Percentiles rank a stretch among this genome's conserved stretches.
Evolutionary conservation across 2,329 filamentous ascomycete species (phyloP).

Genomic region (Colletotrichum eremochloae): DNA sequence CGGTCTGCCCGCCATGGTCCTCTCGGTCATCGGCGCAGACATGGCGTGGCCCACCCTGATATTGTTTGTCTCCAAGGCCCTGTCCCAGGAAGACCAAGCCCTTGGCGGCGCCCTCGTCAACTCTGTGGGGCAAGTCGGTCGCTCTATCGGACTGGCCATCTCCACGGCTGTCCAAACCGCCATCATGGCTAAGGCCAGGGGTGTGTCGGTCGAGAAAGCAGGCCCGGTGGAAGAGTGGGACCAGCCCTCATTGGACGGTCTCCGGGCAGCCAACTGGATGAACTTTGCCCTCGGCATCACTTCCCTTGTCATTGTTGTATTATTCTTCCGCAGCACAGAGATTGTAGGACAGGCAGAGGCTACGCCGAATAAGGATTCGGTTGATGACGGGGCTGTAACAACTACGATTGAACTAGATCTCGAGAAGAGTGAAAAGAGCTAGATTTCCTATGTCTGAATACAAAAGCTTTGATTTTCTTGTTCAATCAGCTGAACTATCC

Average conservation of each 20-base stretch:
- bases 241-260: constrained; percentile 58
- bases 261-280: constrained; percentile 66
- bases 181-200: constrained; percentile 65
- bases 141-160: constrained; percentile 75
- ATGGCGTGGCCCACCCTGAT: constrained; percentile 75
- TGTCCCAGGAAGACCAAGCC: constrained; percentile 75
- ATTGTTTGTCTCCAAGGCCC: constrained; percentile 73
- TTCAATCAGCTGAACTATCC: background rate
- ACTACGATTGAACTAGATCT: constrained; percentile 22
- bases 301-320: constrained; percentile 59
- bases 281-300: constrained; percentile 62
- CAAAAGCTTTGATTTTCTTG: constrained; percentile 17
- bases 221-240: constrained; percentile 61
- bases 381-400: constrained; percentile 42
- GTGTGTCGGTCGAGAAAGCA: constrained; percentile 58
- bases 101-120: constrained; percentile 78
- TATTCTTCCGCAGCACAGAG: constrained; percentile 65
- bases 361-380: constrained; percentile 15
- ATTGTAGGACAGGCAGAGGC: constrained; percentile 60
- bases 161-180: constrained; percentile 75
- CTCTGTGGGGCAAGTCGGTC: constrained; percentile 73
- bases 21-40: constrained; percentile 76
- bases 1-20: constrained; percentile 74
- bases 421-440: constrained; percentile 22
- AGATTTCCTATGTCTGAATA: constrained; percentile 17